Evolutionary conservation across 208 protist species (phyloP).

Genomic region (Trypanosoma mega): DNA sequence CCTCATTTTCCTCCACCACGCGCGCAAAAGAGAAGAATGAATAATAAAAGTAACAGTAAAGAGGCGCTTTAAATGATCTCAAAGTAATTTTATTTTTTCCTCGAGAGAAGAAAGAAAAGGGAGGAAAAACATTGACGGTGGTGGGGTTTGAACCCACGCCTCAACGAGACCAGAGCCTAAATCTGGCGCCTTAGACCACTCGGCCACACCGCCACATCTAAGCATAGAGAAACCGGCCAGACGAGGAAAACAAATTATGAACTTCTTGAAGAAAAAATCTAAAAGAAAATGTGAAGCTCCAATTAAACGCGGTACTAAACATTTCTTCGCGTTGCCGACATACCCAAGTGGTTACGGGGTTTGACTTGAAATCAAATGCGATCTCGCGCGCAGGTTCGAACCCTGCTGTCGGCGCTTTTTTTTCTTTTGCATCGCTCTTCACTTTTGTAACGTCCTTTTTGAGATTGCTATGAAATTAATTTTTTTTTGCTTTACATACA

Average conservation of each 20-base stretch:
- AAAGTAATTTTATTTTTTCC: no score
- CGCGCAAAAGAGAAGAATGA: no score
- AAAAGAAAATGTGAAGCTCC: no score
- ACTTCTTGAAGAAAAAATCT: no score
- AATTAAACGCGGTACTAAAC: not conserved
- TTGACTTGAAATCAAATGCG: slow-evolving; percentile 92
- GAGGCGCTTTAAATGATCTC: no score
- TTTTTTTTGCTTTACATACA: no score
- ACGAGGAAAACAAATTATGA: no score
- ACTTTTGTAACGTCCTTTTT: no score
- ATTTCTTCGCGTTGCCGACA: slow-evolving; percentile 14
- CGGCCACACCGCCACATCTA: not conserved
- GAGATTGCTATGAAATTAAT: no score
- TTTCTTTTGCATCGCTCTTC: not conserved
- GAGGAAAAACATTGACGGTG: slow-evolving; percentile 4
- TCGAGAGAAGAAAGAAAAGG: no score
- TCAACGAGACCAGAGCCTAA: not conserved
- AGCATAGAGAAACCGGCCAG: not conserved
- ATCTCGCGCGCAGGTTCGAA: slow-evolving; percentile 91
- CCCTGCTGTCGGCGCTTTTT: slow-evolving; percentile 59
- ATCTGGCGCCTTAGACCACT: slow-evolving; percentile 1
- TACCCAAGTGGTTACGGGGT: slow-evolving; percentile 91
- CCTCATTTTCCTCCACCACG: no score
- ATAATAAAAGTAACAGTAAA: no score
- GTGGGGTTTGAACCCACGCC: slow-evolving; percentile 1